Conservation (phyloP, 129 eudicot species). For the Lactuca sativa region DNA sequence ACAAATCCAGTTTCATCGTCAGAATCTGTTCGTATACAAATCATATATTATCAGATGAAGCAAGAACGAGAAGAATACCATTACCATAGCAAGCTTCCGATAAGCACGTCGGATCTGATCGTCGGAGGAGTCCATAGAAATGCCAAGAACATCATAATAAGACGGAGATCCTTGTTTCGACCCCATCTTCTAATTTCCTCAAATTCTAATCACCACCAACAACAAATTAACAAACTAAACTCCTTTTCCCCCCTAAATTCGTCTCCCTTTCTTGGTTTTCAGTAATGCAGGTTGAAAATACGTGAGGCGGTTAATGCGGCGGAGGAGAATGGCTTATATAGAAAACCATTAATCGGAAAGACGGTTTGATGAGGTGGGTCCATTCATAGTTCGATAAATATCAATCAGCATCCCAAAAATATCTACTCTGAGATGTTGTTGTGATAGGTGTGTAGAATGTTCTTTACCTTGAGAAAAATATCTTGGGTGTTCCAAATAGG, state of each 20-base stretch:
- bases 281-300: neutral
- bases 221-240: neutral
- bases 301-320: neutral
- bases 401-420: conserved; percentile 12
- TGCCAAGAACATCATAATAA: conserved; percentile 70
- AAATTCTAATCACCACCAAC: neutral
- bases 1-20: conserved; percentile 6
- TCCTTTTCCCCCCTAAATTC: neutral
- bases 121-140: conserved; percentile 43
- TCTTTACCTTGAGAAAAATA: neutral
- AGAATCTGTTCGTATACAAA: neutral
- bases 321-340: conserved; percentile 10
- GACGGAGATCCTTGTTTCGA: conserved; percentile 25
- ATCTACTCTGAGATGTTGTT: conserved; percentile 3
- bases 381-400: conserved; percentile 5
- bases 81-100: conserved; percentile 90
- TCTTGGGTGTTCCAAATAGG: neutral
- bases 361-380: conserved; percentile 28
- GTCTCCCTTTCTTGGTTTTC: neutral
- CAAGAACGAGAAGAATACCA: neutral
- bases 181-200: conserved; percentile 17
- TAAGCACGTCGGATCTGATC: conserved; percentile 85
- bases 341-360: conserved; percentile 1
- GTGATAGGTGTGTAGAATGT: conserved; percentile 31
- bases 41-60: neutral